Evolutionary conservation across 768 basidiomycete genomes (phyloP), one percentile per base, ranked within the genome.

Genomic region (Crucibulum laeve): DNA sequence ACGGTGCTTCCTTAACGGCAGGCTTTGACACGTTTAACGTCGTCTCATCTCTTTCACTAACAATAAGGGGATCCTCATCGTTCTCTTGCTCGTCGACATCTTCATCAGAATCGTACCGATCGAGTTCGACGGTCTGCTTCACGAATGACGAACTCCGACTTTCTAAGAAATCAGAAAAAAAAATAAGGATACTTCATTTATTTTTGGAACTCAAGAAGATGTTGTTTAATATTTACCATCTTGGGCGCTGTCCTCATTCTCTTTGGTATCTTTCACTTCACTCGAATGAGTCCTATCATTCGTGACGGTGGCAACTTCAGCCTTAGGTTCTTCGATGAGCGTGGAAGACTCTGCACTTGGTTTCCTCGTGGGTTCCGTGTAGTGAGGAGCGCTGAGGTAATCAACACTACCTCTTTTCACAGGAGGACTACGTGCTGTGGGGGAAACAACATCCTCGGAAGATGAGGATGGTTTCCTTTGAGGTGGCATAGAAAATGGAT

Each of bases 401-500:
- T n/a, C 28, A n/a, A 30, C 28, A n/a, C 28, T 30, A 30, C n/a
- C 28, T 30, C 28, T 30, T n/a, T n/a, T n/a, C n/a, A n/a, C n/a
- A n/a, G n/a, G n/a, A n/a, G n/a, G n/a, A n/a, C n/a, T n/a, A n/a
- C n/a, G n/a, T n/a, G n/a, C n/a, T n/a, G n/a, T n/a, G n/a, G n/a
- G n/a, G n/a, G n/a, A 41, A 21, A 25, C 21, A 21, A n/a, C n/a
- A n/a, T 48, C 46, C 14, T 46, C 26, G 25, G 44, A 43, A 14
- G 46, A 44, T n/a, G 46, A 47, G 41, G 44, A 56, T 37, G 46
- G 43, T 25, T 43, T 59, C 11, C 52, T 56, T 4, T 52, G 56
- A 19, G 65, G 61, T 22, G 56, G 68, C 11, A 67, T 61, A 5
- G 68, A 63, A 42, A 82, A 71, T 2, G 82, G 78, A 51, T 82